Conservation (phyloP, 169 alveolate genomes). For the Plasmodium inui region DNA sequence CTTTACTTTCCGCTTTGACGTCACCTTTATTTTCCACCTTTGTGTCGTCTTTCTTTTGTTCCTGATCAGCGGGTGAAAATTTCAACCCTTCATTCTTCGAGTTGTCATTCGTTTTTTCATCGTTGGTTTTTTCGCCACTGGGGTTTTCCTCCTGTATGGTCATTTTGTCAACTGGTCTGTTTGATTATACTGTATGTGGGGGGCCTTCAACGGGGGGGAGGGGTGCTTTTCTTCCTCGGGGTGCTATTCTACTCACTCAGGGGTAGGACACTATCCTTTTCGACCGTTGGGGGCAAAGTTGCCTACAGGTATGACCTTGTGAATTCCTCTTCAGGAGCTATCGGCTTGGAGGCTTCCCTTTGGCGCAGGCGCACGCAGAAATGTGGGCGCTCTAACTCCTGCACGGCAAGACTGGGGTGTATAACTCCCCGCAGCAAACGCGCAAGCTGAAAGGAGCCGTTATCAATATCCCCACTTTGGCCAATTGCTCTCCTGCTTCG, state of each 20-base stretch:
- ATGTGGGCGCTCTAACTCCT: background rate
- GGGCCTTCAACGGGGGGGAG: background rate
- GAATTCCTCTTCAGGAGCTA: background rate
- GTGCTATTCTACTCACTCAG: background rate
- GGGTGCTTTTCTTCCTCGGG: background rate
- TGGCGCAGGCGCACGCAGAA: background rate
- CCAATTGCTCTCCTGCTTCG: background rate
- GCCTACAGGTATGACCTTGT: background rate
- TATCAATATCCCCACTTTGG: background rate
- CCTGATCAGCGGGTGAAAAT: background rate
- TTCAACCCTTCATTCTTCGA: background rate
- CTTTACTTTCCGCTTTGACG: background rate
- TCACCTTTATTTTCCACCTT: background rate
- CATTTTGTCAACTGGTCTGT: background rate
- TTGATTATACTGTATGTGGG: background rate
- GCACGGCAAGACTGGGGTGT: background rate
- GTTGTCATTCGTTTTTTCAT: background rate
- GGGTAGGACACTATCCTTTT: background rate
- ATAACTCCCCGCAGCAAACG: background rate
- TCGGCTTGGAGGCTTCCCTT: background rate
- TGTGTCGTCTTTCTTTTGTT: background rate
- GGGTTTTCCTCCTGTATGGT: background rate
- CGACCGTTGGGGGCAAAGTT: background rate
- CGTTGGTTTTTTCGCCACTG: background rate
- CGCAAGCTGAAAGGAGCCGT: background rate